These are phyloP conservation scores for Fusarium phyllophilum DNA, from an alignment of 2,329 filamentous ascomycete genomes.

Conservation along the genomic window DNA sequence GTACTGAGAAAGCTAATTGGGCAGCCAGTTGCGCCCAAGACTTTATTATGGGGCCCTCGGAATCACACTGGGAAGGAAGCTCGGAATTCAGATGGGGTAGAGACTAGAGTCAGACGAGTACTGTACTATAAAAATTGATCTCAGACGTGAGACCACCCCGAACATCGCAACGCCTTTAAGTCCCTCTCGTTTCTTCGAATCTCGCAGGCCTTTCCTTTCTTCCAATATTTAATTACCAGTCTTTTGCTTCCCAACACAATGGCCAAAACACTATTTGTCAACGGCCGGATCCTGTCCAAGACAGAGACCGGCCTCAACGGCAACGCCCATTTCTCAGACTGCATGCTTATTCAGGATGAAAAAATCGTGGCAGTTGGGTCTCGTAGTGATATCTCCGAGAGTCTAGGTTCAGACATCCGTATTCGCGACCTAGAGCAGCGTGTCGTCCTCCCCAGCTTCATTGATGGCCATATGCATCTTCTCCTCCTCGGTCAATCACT, in stretches of 20 bases:
- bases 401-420: fast-evolving
- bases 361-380: slow-evolving; percentile 47
- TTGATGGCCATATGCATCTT: slow-evolving; percentile 67
- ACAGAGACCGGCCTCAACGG: slow-evolving; percentile 19
- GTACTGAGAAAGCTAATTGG: not conserved
- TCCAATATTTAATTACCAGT: no score
- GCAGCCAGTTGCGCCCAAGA: fast-evolving
- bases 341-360: slow-evolving; percentile 46
- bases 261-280: slow-evolving; percentile 23
- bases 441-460: slow-evolving; percentile 63
- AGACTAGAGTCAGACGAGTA: not conserved
- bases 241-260: not conserved
- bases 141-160: not conserved
- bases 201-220: fast-evolving
- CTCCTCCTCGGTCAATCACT: slow-evolving; percentile 64
- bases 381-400: slow-evolving; percentile 13
- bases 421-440: slow-evolving; percentile 44
- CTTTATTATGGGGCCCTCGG: not conserved
- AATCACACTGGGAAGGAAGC: not conserved
- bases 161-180: no score
- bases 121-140: not conserved
- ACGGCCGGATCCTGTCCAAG: slow-evolving; percentile 38
- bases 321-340: slow-evolving; percentile 37
- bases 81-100: not conserved
- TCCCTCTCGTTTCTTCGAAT: not conserved